Evolutionary conservation across 2,329 filamentous ascomycete species (phyloP).

Genomic region (Exophiala spinifera): DNA sequence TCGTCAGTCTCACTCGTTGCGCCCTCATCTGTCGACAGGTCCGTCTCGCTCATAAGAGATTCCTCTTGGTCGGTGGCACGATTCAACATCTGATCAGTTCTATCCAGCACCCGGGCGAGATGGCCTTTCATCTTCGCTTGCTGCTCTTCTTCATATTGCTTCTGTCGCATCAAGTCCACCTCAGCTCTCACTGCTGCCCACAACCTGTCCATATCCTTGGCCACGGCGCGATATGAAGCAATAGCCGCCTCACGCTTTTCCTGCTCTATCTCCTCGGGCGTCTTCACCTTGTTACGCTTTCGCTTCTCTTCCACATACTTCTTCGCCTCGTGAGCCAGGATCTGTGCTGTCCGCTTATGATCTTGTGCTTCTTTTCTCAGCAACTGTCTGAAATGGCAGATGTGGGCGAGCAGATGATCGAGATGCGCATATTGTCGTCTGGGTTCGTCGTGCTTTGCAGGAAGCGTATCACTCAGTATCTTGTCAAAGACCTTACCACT

Average conservation of each 20-base stretch:
- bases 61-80: slow-evolving; percentile 23
- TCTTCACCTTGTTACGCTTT: slow-evolving; percentile 38
- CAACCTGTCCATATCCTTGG: slow-evolving; percentile 60
- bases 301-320: slow-evolving; percentile 64
- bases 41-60: slow-evolving; percentile 28
- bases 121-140: slow-evolving; percentile 49
- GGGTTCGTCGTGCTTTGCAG: slow-evolving; percentile 71
- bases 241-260: slow-evolving; percentile 70
- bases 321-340: slow-evolving; percentile 28
- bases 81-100: slow-evolving; percentile 58
- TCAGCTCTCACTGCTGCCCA: slow-evolving; percentile 59
- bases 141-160: slow-evolving; percentile 61
- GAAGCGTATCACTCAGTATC: slow-evolving; percentile 46
- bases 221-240: slow-evolving; percentile 67
- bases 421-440: slow-evolving; percentile 78
- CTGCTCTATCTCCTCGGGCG: slow-evolving; percentile 69
- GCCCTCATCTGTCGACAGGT: slow-evolving; percentile 32
- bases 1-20: slow-evolving; percentile 35
- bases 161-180: slow-evolving; percentile 55
- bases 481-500: slow-evolving; percentile 69
- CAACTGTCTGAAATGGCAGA: slow-evolving; percentile 74
- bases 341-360: slow-evolving; percentile 37
- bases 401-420: slow-evolving; percentile 79
- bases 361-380: slow-evolving; percentile 75
- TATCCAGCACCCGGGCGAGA: slow-evolving; percentile 51